These are phyloP conservation scores for Tetrahymena elliotti DNA, from an alignment of 73 alveolate species.

Conservation along the genomic window DNA sequence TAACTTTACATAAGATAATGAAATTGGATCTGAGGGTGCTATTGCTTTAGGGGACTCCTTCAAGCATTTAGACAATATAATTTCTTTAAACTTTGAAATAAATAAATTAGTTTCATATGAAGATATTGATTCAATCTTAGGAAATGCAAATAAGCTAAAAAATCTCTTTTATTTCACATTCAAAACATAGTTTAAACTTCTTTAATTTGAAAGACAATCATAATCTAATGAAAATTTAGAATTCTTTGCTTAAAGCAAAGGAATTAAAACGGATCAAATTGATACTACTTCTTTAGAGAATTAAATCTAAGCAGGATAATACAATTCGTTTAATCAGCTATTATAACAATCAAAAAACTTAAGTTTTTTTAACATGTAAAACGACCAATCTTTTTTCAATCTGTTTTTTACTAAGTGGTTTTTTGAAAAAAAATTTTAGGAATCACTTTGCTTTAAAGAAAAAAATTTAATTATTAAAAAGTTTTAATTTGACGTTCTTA, in stretches of 20 bases:
- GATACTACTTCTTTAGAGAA: not conserved
- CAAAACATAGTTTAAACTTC: not conserved
- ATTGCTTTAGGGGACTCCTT: not conserved
- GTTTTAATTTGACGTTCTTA: too few relatives aligned
- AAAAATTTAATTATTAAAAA: too few relatives aligned
- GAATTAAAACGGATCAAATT: too few relatives aligned
- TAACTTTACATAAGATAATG: not conserved
- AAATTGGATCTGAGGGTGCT: not conserved
- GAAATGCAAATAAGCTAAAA: not conserved
- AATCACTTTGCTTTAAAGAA: too few relatives aligned
- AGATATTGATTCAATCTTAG: not conserved
- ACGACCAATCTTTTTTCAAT: not conserved
- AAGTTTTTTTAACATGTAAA: not conserved
- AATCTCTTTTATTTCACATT: not conserved
- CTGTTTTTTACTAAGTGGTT: not conserved
- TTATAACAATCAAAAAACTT: not conserved
- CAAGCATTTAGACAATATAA: not conserved
- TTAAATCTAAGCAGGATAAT: too few relatives aligned
- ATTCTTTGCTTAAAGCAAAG: too few relatives aligned
- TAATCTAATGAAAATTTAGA: too few relatives aligned
- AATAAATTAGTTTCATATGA: not conserved
- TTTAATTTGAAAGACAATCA: not conserved
- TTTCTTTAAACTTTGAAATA: not conserved
- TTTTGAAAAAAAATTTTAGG: too few relatives aligned
- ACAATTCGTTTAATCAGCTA: not conserved